A percentile compares a stretch with the other conserved stretches of the same genome.
These are phyloP conservation scores for Tephrocybe rancida DNA, from an alignment of 768 basidiomycete genomes.

Conservation along the genomic window DNA sequence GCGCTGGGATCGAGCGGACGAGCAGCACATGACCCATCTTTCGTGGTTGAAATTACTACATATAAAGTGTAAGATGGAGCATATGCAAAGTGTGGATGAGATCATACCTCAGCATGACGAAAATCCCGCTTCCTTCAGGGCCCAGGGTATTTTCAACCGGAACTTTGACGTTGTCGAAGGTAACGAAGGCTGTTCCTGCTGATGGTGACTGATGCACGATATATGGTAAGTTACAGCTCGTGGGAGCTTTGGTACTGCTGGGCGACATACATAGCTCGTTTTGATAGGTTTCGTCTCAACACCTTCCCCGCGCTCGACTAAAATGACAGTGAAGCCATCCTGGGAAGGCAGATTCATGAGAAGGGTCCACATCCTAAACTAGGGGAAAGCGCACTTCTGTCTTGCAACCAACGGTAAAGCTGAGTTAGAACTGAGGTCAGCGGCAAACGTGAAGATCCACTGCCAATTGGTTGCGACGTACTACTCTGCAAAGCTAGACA, in stretches of 20 bases:
- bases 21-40: slow-evolving; percentile 89
- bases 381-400: slow-evolving; percentile 41
- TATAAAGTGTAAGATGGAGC: neutral
- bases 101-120: slow-evolving; percentile 47
- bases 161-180: slow-evolving; percentile 81
- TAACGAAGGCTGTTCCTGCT: slow-evolving; percentile 81
- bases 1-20: slow-evolving; percentile 70
- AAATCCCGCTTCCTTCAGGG: slow-evolving; percentile 69
- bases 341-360: slow-evolving; percentile 14
- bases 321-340: slow-evolving; percentile 80
- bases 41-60: slow-evolving; percentile 92
- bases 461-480: slow-evolving; percentile 23
- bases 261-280: slow-evolving; percentile 51
- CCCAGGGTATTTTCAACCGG: slow-evolving; percentile 86
- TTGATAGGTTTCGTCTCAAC: slow-evolving; percentile 87
- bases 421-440: slow-evolving; percentile 16
- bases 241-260: neutral
- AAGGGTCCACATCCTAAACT: neutral
- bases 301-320: slow-evolving; percentile 81
- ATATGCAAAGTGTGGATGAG: neutral
- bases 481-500: slow-evolving; percentile 43
- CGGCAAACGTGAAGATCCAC: neutral
- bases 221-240: neutral
- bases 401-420: slow-evolving; percentile 70
- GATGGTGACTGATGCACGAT: slow-evolving; percentile 52